Base-by-base conservation (phyloP, 2,329 filamentous ascomycete species). In the Hirsutella rhossiliensis region DNA sequence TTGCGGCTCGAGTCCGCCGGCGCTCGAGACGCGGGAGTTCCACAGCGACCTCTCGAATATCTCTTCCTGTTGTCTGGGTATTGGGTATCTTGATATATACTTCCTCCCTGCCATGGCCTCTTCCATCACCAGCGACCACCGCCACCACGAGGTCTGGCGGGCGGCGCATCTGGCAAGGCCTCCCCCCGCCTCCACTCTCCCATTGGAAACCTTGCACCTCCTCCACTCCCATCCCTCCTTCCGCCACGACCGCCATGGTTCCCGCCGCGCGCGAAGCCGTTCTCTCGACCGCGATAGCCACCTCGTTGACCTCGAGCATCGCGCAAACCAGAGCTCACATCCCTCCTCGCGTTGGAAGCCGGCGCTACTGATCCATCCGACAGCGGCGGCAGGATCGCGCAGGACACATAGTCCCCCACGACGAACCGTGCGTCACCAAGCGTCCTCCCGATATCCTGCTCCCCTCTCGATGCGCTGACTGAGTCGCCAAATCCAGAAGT, bases 341-440 rank as follows among this genome's bases (percentile, higher is more conserved):
- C 60, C 45, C 54, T 56, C 38, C 52, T 52, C 28, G 52, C 52
- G 23, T 42, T 67, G 12, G 73, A 68, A n/a, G 74, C 67, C 11
- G 84, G 78, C 38, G 81, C 80, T 34, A 94, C 80, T 29, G 76
- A 76, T 0, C 88, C 88, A 58, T 90, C 83, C 29, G 76, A 67
- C 23, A 84, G 66, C 1, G 87, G 86, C 37, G 86, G 81, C 45
- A 90, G 68, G 47, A 95, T 80, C 5, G 87, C 85, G 59, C 86
- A 90, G 46, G 83, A 82, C 36, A 97, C 73, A 57, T 84, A 94
- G 62, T 97, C 90, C 1, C 90, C 90, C 49, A 92, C 83, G 11
- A 95, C 83, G 56, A 95, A 94, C 19, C 82, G 76, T 30, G 77
- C 80, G 43, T 94, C 86, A 32, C 72, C 72, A 29, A 97, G 65